Evolutionary conservation across 129 eudicot species (phyloP).

Genomic region (Flaveria linearis): DNA sequence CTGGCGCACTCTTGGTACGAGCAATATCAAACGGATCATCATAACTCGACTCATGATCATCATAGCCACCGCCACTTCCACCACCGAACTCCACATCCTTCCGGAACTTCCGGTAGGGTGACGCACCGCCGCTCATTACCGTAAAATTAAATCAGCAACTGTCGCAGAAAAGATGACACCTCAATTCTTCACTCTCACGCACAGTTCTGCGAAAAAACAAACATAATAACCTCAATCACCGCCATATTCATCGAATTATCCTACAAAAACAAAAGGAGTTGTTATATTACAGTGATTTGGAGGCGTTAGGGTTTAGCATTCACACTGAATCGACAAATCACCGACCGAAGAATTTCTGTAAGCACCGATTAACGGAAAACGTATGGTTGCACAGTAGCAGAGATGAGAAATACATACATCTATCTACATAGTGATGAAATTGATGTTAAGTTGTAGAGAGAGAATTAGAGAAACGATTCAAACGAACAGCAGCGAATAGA

Average conservation of each 20-base stretch:
- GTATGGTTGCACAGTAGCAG: neutral
- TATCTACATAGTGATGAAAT: neutral
- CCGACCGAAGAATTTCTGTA: neutral
- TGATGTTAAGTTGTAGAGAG: neutral
- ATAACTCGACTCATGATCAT: constrained; percentile 33
- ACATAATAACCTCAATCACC: neutral
- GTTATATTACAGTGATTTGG: neutral
- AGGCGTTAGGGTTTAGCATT: constrained; percentile 30
- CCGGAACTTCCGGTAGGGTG: constrained; percentile 53
- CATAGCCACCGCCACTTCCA: constrained; percentile 30
- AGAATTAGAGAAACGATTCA: neutral
- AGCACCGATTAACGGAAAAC: constrained; percentile 8
- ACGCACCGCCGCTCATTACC: constrained; percentile 43
- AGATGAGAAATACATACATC: neutral
- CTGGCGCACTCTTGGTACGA: constrained; percentile 76
- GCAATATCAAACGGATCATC: constrained; percentile 73
- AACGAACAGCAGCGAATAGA: neutral
- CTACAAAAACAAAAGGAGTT: neutral
- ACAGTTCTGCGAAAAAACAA: neutral
- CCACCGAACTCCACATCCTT: constrained; percentile 56
- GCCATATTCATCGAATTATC: neutral
- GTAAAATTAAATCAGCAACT: constrained; percentile 19
- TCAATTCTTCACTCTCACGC: constrained; percentile 5
- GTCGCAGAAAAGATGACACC: constrained; percentile 95
- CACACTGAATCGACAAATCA: neutral